Base-by-base conservation (phyloP, 108 stramenopile genomes). In the Cyclotella distinguenda region DNA sequence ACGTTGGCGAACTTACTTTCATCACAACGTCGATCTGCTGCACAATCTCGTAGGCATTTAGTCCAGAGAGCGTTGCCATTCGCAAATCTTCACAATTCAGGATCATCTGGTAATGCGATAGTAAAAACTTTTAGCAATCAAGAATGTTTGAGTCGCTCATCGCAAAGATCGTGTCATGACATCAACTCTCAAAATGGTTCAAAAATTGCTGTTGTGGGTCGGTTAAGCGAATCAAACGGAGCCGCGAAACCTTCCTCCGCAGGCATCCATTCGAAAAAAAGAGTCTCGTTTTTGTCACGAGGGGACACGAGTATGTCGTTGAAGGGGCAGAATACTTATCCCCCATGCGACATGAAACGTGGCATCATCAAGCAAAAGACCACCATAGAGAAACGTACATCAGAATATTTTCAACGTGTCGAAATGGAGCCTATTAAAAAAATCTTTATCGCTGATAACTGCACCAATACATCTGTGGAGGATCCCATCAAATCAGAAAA, bases 21-120 rank as follows among this genome's bases (percentile, higher is more conserved):
- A n/a, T 70, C 69, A 15, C 69, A 70, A 51, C 69, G 57, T 22
- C 69, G 69, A 27, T 70, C 69, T 61, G 60, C 60, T 26, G 69
- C 52, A 34, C 69, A 70, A 59, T 61, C 52, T 22, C 58, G 49
- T 43, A 38, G 35, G 38, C 60, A 70, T 32, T 27, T 59, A 28
- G 39, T 70, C 26, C 69, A 70, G 43, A 11, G 51, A 21, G 60
- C 52, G 15, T 18, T 55, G 40, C 66, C 66, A 26, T 67, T 67
- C 57, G 66, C 66, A 56, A 56, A 56, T 56, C 35, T 56, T 22
- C 55, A 56, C 36, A 56, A 56, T 19, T 40, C 28, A 7, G 59
- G 43, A 26, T 44, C 59, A 3, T 22, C n/a, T 7, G 59, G 59
- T 9, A 62, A 50, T 50, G 62, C 33, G 15, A 35, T 49, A 27